Evolutionary conservation across 331 rosid genomes (phyloP).

Genomic region (Malus hybrid): DNA sequence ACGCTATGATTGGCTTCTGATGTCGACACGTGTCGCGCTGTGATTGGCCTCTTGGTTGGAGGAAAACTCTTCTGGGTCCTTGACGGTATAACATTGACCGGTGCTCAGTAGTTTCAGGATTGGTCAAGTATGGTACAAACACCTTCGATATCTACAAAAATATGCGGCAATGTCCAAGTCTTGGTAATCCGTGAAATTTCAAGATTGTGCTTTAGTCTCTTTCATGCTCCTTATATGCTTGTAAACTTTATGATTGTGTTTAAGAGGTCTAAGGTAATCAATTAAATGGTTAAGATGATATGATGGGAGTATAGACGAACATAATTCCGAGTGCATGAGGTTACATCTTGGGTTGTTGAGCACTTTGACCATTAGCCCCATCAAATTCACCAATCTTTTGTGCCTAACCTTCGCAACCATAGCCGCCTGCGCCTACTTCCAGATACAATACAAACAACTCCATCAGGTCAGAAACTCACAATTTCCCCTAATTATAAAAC

Average conservation of each 20-base stretch:
- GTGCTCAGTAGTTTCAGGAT: too few species aligned
- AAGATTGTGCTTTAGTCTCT: neutral
- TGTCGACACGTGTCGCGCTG: too few species aligned
- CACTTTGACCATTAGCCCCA: constrained; percentile 19
- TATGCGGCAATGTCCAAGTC: too few species aligned
- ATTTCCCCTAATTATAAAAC: too few species aligned
- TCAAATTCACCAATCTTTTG: constrained; percentile 30
- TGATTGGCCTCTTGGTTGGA: too few species aligned
- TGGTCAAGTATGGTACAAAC: too few species aligned
- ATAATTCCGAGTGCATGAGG: constrained; percentile 10
- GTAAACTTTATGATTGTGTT: too few species aligned
- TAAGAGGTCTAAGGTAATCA: neutral
- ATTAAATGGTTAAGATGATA: neutral
- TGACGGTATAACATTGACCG: too few species aligned
- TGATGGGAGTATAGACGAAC: neutral
- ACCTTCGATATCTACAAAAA: too few species aligned
- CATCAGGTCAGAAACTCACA: neutral
- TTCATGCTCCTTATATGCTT: neutral
- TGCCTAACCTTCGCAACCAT: constrained; percentile 36
- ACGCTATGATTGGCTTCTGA: too few species aligned
- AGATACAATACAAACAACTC: neutral
- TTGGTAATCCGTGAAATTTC: too few species aligned
- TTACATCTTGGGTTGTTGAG: constrained; percentile 24
- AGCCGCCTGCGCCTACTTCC: constrained; percentile 26
- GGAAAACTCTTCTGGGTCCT: too few species aligned